Conservation (phyloP, 2,329 filamentous ascomycete species). For the Botrytis galanthina region DNA sequence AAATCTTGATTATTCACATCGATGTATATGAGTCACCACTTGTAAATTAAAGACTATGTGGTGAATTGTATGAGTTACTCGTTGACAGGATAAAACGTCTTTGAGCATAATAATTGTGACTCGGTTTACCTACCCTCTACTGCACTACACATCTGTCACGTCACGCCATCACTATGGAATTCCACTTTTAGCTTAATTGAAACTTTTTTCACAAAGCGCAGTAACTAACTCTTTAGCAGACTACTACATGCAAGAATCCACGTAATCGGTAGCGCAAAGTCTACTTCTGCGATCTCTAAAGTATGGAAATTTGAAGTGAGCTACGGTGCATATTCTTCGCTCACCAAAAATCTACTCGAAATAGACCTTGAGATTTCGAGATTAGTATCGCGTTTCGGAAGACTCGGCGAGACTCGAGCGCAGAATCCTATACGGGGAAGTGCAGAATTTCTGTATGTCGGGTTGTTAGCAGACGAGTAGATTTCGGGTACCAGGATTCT, state of each 20-base stretch:
- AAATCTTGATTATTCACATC: not conserved
- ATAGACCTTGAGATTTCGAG: not conserved
- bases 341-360: fast-evolving
- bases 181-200: not conserved
- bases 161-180: not conserved
- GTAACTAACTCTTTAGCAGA: not conserved
- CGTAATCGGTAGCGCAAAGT: not conserved
- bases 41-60: fast-evolving
- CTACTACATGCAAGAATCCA: not conserved
- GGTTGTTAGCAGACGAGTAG: not conserved
- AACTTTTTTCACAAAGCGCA: not conserved
- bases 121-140: not conserved
- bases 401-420: fast-evolving
- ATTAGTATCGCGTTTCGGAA: not conserved
- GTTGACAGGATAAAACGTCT: not conserved
- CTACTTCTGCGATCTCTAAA: too few species aligned
- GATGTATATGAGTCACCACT: not conserved
- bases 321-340: not conserved
- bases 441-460: not conserved
- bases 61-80: not conserved
- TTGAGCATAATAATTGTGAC: not conserved
- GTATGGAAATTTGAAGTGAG: not conserved
- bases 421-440: fast-evolving
- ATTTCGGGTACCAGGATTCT: not conserved
- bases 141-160: not conserved